These are phyloP conservation scores for Capsicum baccatum DNA, from an alignment of 257 asterid species.

Conservation along the genomic window DNA sequence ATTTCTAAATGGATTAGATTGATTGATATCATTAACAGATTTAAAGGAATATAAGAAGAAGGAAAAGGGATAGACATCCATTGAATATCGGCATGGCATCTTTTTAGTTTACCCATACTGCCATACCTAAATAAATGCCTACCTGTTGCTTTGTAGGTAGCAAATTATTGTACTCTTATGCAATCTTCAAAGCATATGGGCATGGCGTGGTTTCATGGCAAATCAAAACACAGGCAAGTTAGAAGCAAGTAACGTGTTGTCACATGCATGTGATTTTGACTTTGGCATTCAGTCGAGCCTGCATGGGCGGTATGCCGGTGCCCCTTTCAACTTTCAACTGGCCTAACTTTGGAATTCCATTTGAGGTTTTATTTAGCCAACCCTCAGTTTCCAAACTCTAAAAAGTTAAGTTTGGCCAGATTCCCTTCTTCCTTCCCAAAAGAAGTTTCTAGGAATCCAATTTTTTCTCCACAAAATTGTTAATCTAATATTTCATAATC, in stretches of 20 bases:
- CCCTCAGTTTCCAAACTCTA: not conserved
- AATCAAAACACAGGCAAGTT: not conserved
- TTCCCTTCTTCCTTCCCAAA: not conserved
- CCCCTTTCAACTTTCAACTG: not conserved
- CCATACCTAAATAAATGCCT: slow-evolving; percentile 21
- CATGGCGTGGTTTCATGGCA: not conserved
- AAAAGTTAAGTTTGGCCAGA: not conserved
- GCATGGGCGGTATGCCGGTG: not conserved
- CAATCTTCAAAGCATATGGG: not conserved
- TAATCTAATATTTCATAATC: not conserved
- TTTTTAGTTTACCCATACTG: not conserved
- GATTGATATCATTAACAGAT: not conserved
- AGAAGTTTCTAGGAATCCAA: not conserved
- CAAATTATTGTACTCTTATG: not conserved
- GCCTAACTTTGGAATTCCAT: not conserved
- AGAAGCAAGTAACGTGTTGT: slow-evolving; percentile 6
- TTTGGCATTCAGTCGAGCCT: not conserved
- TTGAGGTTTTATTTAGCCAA: not conserved
- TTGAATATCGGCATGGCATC: slow-evolving; percentile 13
- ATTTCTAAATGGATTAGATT: not conserved
- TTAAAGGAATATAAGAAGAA: not conserved
- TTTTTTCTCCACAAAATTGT: not conserved
- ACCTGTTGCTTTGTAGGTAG: slow-evolving; percentile 25
- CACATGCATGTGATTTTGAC: slow-evolving; percentile 25
- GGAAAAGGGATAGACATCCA: not conserved